Evolutionary conservation across 768 basidiomycete genomes (phyloP).

Genomic region (Trametes cinnabarina): DNA sequence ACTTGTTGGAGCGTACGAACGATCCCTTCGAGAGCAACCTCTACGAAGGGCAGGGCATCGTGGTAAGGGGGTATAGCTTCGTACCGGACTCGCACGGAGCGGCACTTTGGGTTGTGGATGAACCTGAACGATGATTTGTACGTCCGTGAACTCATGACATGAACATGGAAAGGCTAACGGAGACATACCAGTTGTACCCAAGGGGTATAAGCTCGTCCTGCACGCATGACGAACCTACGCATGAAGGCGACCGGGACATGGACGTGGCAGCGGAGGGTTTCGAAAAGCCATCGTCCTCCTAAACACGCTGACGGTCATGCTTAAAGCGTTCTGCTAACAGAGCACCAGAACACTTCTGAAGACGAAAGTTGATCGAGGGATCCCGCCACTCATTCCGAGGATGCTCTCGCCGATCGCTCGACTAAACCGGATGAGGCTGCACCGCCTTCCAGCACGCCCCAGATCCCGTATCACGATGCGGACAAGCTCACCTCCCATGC

Average conservation of each 20-base stretch:
- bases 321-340: background rate
- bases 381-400: background rate
- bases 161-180: too few species aligned
- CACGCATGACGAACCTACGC: background rate
- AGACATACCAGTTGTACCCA: constrained; percentile 15
- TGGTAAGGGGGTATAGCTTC: constrained; percentile 15
- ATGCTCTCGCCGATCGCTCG: constrained; percentile 1
- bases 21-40: constrained; percentile 5
- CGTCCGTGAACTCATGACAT: too few species aligned
- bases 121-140: background rate
- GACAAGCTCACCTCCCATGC: background rate
- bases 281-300: constrained; percentile 3
- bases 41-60: constrained; percentile 1
- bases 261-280: background rate
- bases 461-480: background rate
- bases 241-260: constrained; percentile 5
- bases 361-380: background rate
- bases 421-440: background rate
- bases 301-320: background rate
- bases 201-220: constrained; percentile 13
- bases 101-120: constrained; percentile 16
- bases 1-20: constrained; percentile 2
- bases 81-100: constrained; percentile 14
- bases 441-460: background rate
- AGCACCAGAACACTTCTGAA: background rate